These are phyloP conservation scores for Vitis amurensis DNA, from an alignment of 164 flowering plant species.

Conservation along the genomic window DNA sequence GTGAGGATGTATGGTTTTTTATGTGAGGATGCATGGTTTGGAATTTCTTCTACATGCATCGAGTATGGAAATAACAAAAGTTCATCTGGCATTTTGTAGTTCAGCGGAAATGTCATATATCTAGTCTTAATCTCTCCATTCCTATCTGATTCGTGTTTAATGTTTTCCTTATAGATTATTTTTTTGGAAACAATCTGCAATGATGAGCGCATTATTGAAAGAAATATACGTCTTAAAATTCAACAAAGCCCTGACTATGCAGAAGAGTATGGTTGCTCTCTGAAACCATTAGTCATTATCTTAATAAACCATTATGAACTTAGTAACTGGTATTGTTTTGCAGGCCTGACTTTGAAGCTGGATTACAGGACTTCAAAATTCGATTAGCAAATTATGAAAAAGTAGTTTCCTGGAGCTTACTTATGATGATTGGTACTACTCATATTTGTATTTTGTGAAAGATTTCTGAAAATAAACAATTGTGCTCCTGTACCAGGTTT, in stretches of 20 bases:
- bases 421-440: not conserved
- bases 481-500: constrained; percentile 49
- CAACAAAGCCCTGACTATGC: constrained; percentile 99
- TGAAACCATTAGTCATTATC: not conserved
- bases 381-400: constrained; percentile 88
- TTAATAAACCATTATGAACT: not conserved
- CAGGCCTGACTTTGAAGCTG: constrained; percentile 96
- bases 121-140: not conserved
- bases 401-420: constrained; percentile 25
- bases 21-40: no score
- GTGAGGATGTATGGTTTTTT: no score
- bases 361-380: constrained; percentile 72
- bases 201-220: constrained; percentile 80
- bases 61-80: not conserved
- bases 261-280: constrained; percentile 65
- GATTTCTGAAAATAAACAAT: not conserved
- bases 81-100: not conserved
- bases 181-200: constrained; percentile 95
- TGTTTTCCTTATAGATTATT: constrained; percentile 58
- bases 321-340: constrained; percentile 18
- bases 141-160: not conserved
- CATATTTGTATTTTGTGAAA: not conserved
- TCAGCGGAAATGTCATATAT: not conserved
- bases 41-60: not conserved
- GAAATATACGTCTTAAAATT: constrained; percentile 93